Evolutionary conservation across 2,329 filamentous ascomycete genomes (phyloP).

Genomic region (Botryotinia convoluta): DNA sequence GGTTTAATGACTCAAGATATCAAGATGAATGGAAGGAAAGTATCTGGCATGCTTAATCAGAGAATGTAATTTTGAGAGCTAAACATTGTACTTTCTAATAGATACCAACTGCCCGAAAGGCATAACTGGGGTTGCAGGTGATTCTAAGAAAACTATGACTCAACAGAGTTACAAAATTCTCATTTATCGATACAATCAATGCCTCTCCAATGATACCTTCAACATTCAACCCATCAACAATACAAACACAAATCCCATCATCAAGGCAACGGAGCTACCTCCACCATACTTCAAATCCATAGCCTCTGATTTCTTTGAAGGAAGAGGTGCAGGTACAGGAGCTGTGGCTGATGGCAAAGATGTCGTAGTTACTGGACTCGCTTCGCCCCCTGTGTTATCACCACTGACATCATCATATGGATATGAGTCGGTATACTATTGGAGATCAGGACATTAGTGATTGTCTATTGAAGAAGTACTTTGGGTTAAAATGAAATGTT

Average conservation of each 20-base stretch:
- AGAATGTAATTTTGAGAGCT: neutral
- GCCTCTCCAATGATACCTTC: too few relatives aligned
- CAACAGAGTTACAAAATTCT: neutral
- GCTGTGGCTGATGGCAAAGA: neutral
- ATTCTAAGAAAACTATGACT: slow-evolving; percentile 1
- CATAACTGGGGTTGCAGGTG: neutral
- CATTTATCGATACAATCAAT: neutral
- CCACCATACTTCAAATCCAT: slow-evolving; percentile 7
- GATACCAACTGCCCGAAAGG: too few relatives aligned
- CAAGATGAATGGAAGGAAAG: neutral
- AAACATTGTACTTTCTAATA: neutral
- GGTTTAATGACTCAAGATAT: neutral
- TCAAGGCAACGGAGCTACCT: slow-evolving; percentile 6
- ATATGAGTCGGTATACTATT: slow-evolving; percentile 25
- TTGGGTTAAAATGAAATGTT: neutral
- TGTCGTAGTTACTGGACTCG: neutral
- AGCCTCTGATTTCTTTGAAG: slow-evolving; percentile 12
- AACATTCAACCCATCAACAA: slow-evolving; percentile 2
- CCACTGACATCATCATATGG: slow-evolving; percentile 25
- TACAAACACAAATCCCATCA: slow-evolving; percentile 14
- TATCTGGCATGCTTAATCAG: neutral
- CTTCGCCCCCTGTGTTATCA: slow-evolving; percentile 23
- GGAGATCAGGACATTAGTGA: neutral
- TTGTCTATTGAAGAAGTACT: too few relatives aligned
- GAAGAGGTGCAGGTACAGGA: neutral